phyloP scores from a whole-genome alignment of 1,284 basidiomycete species.

The Uromyces viciae-fabae region DNA sequence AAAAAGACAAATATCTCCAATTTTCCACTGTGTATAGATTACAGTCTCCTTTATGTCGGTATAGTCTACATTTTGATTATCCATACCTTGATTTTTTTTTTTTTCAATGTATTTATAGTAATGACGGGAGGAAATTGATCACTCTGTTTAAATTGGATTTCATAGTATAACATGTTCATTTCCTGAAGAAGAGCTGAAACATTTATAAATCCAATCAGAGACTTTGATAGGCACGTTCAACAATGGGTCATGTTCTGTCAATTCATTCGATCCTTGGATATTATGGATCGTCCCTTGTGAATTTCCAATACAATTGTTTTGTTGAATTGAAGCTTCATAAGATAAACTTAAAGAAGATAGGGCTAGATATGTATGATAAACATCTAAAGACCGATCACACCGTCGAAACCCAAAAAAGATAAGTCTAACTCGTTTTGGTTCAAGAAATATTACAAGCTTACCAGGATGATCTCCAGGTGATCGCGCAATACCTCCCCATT shows the following conservation, averaged over 20 bases:
- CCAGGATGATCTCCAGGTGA: constrained; percentile 37
- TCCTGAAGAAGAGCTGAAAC: constrained; percentile 10
- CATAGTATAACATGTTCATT: no score
- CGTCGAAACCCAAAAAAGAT: neutral
- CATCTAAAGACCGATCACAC: constrained; percentile 60
- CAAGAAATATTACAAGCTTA: neutral
- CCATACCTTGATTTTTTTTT: neutral
- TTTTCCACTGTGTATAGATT: no score
- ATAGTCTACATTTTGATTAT: no score
- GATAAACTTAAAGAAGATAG: constrained; percentile 73
- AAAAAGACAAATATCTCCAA: no score
- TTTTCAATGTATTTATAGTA: neutral
- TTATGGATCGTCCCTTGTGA: no score
- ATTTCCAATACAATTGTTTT: neutral
- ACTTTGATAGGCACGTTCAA: constrained; percentile 20
- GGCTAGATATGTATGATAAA: constrained; percentile 80
- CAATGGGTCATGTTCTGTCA: constrained; percentile 17
- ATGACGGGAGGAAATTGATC: neutral
- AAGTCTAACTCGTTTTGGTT: neutral
- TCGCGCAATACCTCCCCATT: constrained; percentile 40
- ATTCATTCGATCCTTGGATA: neutral
- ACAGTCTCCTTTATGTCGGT: no score
- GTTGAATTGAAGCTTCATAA: constrained; percentile 53
- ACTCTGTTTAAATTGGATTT: neutral
- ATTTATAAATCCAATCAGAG: constrained; percentile 28